Evolutionary conservation across 768 basidiomycete species (phyloP).

Genomic region (Psilocybe subaeruginosa): DNA sequence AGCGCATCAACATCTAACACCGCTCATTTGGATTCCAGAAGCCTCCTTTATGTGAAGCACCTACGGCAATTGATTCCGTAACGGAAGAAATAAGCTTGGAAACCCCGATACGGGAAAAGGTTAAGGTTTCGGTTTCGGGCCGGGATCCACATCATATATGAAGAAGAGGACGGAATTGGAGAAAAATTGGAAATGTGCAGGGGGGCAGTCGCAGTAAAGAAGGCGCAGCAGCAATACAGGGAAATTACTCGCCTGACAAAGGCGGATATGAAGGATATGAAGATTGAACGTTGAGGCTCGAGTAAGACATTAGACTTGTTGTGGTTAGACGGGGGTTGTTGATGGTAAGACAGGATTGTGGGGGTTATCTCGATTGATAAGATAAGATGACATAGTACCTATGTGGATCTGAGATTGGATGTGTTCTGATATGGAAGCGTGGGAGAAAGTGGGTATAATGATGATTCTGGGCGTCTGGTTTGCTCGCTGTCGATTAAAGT

Average conservation of each 20-base stretch:
- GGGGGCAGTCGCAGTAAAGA: no score
- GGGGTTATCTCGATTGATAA: no score
- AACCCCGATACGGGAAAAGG: conserved; percentile 13
- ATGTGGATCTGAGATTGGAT: background rate
- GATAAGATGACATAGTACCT: background rate
- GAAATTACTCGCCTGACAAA: no score
- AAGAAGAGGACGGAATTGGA: background rate
- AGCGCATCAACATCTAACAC: conserved; percentile 25
- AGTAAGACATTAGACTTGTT: no score
- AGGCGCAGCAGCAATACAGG: no score
- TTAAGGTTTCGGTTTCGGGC: conserved; percentile 15
- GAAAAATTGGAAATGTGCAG: background rate
- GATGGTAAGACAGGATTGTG: no score
- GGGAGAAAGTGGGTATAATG: background rate
- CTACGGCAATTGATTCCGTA: conserved; percentile 19
- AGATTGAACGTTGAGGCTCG: no score
- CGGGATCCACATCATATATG: conserved; percentile 11
- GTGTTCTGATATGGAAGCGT: conserved; percentile 26
- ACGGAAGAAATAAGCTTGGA: conserved; percentile 23
- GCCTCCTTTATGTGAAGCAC: background rate
- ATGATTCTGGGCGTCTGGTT: conserved; percentile 15
- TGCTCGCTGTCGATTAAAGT: conserved; percentile 22
- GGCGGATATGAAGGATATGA: no score
- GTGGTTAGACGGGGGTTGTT: no score
- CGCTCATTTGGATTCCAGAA: conserved; percentile 23